Evolutionary conservation across 73 alveolate species (phyloP).

Genomic region (Stentor coeruleus): DNA sequence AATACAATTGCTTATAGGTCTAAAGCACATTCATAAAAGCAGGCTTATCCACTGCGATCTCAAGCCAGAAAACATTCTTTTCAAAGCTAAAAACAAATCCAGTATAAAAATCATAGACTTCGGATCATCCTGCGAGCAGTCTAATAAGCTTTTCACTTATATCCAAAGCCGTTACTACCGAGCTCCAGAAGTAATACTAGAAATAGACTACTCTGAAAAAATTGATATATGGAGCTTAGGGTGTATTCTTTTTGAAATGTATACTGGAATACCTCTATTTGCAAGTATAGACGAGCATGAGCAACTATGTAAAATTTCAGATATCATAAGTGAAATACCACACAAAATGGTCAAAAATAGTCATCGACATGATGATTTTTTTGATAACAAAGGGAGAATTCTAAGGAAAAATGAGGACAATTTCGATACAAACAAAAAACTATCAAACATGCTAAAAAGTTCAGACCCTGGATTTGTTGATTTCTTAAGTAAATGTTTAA

Average conservation of each 20-base stretch:
- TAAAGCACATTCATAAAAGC: constrained; percentile 35
- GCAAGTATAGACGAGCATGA: constrained; percentile 56
- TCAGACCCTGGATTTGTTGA: no score
- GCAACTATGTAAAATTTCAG: no score
- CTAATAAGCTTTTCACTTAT: constrained; percentile 41
- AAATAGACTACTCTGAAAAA: constrained; percentile 58
- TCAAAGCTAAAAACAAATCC: no score
- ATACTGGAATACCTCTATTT: constrained; percentile 53
- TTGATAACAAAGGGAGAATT: no score
- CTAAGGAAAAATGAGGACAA: no score
- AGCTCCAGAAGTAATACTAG: constrained; percentile 76
- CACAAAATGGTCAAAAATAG: no score
- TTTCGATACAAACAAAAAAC: no score
- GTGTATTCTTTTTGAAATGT: constrained; percentile 54
- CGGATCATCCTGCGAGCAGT: constrained; percentile 66
- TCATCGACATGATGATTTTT: no score
- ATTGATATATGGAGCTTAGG: constrained; percentile 91
- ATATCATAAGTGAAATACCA: no score
- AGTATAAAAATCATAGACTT: constrained; percentile 46
- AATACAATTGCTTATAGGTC: constrained; percentile 38
- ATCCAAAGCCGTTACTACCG: constrained; percentile 54
- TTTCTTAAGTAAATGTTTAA: no score
- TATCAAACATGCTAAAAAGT: no score
- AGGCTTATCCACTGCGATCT: constrained; percentile 52
- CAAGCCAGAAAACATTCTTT: constrained; percentile 56